Base-by-base conservation (phyloP, 257 asterid species). In the Ballota nigra region DNA sequence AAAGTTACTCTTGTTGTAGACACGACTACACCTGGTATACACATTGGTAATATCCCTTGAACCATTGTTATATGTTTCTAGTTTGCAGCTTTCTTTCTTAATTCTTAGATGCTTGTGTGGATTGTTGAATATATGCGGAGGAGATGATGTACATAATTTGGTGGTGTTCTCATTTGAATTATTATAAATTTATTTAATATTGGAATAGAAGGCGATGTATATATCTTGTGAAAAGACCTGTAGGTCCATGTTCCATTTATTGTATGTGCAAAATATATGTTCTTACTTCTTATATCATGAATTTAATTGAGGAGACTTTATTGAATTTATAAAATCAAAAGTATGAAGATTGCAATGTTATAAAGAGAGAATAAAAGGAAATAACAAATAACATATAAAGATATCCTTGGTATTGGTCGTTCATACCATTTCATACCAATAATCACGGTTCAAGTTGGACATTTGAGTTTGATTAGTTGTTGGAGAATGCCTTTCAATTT, bases 21-120 rank as follows among this genome's bases (percentile, higher is more conserved):
- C 83, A 96, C 98, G 59, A 86, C 96, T 4, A 84, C 93, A 5
- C 84, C 89, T 31, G 96, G 88, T 56, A 72, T 87, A 81, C 98
- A 92, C 71, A 56, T 59, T 15, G 95, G 98, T 90, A 86, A 7
- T 73, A 45, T 15, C 74, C 43, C 69, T 26, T 22, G 31, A n/a
- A n/a, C n/a, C n/a, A n/a, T n/a, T n/a, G n/a, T n/a, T n/a, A 69
- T 19, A 3, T 69, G 8, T 61, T 24, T 45, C 20, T 41, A 36
- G 9, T 36, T 29, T 16, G 53, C 3, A 5, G 3, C 5, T 18
- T 57, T 45, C 38, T 66, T 40, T 36, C 24, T 53, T 20, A 3
- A 8, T 12, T 12, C 6, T 57, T 47, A 6, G 7, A 20, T 72
- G 29, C 62, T n/a, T 11, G 8, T 12, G 53, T 63, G 5, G 13